A percentile compares a stretch with the other conserved stretches of the same genome.
phyloP scores from a whole-genome alignment of 2,329 filamentous ascomycete genomes.

The Colletotrichum viniferum region DNA sequence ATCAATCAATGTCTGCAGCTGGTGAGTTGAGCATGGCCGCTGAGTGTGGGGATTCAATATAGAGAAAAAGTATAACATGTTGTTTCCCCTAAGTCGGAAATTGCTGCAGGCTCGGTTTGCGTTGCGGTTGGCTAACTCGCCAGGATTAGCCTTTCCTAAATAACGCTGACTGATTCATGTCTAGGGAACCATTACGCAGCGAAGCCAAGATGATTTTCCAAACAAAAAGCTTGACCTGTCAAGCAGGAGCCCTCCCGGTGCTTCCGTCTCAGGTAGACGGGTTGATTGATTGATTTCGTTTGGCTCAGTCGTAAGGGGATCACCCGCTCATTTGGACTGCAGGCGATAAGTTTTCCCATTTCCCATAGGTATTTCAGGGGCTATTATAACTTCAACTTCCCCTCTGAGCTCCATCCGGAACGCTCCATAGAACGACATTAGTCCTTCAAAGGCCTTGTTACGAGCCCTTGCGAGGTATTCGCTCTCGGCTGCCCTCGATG shows the following conservation, averaged over 20 bases:
- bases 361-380: not conserved
- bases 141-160: not conserved
- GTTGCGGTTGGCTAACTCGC: not conserved
- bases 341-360: not conserved
- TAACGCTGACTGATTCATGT: not conserved
- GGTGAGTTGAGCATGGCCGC: not conserved
- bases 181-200: not conserved
- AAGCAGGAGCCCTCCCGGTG: not conserved
- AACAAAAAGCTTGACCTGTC: not conserved
- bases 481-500: not conserved
- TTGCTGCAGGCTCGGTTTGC: not conserved
- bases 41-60: not conserved
- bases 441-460: not conserved
- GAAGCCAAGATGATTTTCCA: not conserved
- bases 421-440: not conserved
- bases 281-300: not conserved
- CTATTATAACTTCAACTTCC: not conserved
- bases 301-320: not conserved
- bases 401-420: not conserved
- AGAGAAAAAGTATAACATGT: slow-evolving; percentile 3
- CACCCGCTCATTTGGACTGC: not conserved
- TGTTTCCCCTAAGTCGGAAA: not conserved
- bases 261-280: not conserved
- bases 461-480: not conserved
- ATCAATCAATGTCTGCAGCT: not conserved